These are phyloP conservation scores for Cyberlindnera xylosilytica DNA, from an alignment of 805 yeast species.

Conservation along the genomic window DNA sequence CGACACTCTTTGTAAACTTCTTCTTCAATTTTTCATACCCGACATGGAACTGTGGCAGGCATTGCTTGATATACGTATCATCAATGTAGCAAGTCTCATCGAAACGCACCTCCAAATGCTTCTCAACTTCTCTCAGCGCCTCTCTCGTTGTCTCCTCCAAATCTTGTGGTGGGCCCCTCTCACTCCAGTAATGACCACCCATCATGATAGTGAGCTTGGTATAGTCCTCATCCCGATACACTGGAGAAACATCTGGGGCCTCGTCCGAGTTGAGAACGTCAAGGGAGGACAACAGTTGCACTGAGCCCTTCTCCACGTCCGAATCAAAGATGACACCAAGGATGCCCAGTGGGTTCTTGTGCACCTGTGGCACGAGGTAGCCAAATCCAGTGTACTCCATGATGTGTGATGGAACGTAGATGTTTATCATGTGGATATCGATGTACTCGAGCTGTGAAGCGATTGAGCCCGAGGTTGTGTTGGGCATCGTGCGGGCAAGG, in stretches of 20 bases:
- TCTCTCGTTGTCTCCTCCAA: constrained; percentile 18
- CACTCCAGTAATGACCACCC: constrained; percentile 64
- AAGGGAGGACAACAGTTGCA: constrained; percentile 26
- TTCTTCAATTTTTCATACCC: constrained; percentile 54
- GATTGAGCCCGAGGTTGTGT: constrained; percentile 32
- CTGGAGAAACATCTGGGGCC: constrained; percentile 8
- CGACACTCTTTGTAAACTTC: constrained; percentile 32
- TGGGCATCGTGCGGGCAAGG: constrained; percentile 58
- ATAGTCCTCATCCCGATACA: constrained; percentile 31
- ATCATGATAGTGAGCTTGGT: constrained; percentile 85
- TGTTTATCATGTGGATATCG: constrained; percentile 65
- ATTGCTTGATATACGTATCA: constrained; percentile 44
- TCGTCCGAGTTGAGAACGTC: constrained; percentile 15
- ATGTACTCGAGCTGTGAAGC: constrained; percentile 25
- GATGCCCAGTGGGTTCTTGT: constrained; percentile 48
- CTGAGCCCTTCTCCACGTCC: constrained; percentile 62
- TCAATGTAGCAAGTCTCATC: constrained; percentile 9
- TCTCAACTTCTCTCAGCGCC: constrained; percentile 31
- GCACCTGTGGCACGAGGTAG: constrained; percentile 65
- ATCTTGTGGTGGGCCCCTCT: constrained; percentile 27
- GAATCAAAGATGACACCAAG: constrained; percentile 92
- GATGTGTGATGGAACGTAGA: constrained; percentile 48
- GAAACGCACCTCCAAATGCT: constrained; percentile 30
- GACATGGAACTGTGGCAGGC: constrained; percentile 78
- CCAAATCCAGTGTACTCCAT: constrained; percentile 76